Evolutionary conservation across 768 basidiomycete species (phyloP), one percentile per base, ranked within the genome.

Genomic region (Paxillus rubicundulus): DNA sequence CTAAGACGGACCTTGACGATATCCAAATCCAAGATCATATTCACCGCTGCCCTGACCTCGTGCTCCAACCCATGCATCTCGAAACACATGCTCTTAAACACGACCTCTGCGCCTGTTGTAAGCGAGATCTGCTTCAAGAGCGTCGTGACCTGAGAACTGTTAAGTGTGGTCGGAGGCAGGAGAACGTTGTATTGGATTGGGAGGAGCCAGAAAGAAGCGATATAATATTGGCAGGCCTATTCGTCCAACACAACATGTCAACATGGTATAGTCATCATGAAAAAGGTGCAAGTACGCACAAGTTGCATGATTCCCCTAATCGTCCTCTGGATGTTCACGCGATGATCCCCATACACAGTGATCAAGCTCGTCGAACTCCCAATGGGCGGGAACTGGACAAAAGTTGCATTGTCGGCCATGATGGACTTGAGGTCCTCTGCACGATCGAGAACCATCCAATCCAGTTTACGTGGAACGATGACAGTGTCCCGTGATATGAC

Each of bases 401-500:
- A 98, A 5, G 95, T 96, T 7, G 92, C 93, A 57, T 98, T 98
- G 74, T 99, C 96, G 60, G 82, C 85, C 94, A 97, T 98, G 66
- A 94, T 82, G 5, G 85, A 78, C 71, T 86, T 92, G 63, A 99
- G 75, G 57, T 98, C 96, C 27, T 98, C 95, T 10, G 88, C 76
- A n/a, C 90, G 85, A 69, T 99, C 92, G n/a, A 89, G 91, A 49
- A 97, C 83, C 83, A 99, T 88, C 95, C 96, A 98, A 64, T 99
- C 96, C 55, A 99, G 78, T 69, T 99, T 99, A 56, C 96, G 87
- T 51, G 96, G 96, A 20, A 97, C 80, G 50, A 98, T 89, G 5
- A 93, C 91, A 14, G 92, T 93, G 67, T 99, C 95, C 54, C 92
- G 77, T 8, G 96, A 95, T 52, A 97, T 86, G 53, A 97, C 82